A percentile compares a stretch with the other conserved stretches of the same genome.
phyloP scores from a whole-genome alignment of 768 basidiomycete species.

The Mycena galericulata region DNA sequence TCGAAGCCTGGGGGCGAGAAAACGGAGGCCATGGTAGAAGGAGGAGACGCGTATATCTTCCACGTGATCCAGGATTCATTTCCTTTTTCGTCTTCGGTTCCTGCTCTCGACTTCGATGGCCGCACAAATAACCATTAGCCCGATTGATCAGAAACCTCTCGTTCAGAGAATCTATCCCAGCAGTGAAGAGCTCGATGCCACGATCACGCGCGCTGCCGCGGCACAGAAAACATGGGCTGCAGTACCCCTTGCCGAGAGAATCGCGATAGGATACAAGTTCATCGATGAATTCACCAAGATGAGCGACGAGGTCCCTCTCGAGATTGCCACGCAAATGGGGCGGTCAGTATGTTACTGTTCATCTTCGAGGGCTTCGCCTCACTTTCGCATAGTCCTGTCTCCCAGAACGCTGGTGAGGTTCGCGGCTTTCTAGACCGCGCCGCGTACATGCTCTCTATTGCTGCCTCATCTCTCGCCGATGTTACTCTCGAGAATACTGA shows the following conservation, averaged over 20 bases:
- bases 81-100: no score
- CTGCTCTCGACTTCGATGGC: constrained; percentile 6
- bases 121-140: constrained; percentile 69
- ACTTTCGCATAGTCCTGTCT: constrained; percentile 70
- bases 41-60: constrained; percentile 73
- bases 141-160: constrained; percentile 80
- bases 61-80: no score
- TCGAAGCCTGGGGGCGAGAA: constrained; percentile 75
- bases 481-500: constrained; percentile 81
- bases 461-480: constrained; percentile 78
- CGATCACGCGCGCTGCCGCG: constrained; percentile 64
- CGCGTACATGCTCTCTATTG: constrained; percentile 87
- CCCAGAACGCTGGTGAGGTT: constrained; percentile 84
- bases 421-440: constrained; percentile 86
- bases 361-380: neutral
- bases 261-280: constrained; percentile 70
- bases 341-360: constrained; percentile 61
- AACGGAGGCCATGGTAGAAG: constrained; percentile 53
- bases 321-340: constrained; percentile 93
- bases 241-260: constrained; percentile 77
- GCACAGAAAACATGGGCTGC: constrained; percentile 85
- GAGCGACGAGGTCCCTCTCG: constrained; percentile 73
- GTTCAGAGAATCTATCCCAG: constrained; percentile 75
- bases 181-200: constrained; percentile 69
- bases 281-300: constrained; percentile 62